These are phyloP conservation scores for Penicillium robsamsonii DNA, from an alignment of 495 filamentous ascomycete species.

Conservation along the genomic window DNA sequence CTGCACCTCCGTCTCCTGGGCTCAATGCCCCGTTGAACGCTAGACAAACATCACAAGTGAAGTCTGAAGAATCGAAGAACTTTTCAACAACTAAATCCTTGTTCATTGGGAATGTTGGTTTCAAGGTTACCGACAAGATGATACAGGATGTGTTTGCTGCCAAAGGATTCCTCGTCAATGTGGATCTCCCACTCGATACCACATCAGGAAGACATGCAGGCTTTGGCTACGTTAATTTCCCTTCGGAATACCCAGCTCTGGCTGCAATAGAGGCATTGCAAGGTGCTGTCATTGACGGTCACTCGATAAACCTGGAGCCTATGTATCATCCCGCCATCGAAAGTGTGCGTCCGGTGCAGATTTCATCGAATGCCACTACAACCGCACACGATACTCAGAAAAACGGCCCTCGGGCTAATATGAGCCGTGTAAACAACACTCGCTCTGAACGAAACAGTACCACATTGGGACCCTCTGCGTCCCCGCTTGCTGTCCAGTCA, in stretches of 20 bases:
- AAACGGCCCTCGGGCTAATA: background rate
- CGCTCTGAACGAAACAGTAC: background rate
- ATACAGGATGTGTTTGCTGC: slow-evolving; percentile 74
- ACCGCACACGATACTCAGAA: background rate
- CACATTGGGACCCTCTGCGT: background rate
- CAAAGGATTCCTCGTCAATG: slow-evolving; percentile 65
- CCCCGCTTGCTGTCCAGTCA: background rate
- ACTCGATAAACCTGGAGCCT: slow-evolving; percentile 85
- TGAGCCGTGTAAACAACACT: background rate
- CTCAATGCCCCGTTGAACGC: slow-evolving; percentile 5
- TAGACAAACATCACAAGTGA: background rate
- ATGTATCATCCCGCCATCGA: slow-evolving; percentile 45
- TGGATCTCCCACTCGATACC: slow-evolving; percentile 82
- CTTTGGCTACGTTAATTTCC: slow-evolving; percentile 86
- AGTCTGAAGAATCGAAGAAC: background rate
- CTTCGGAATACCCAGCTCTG: slow-evolving; percentile 72
- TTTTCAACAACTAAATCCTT: slow-evolving; percentile 66
- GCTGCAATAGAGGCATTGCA: slow-evolving; percentile 70
- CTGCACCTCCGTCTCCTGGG: slow-evolving; percentile 2
- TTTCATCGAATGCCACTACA: background rate
- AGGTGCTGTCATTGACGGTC: slow-evolving; percentile 73
- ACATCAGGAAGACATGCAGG: slow-evolving; percentile 81
- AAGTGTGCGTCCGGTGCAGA: slow-evolving; percentile 12
- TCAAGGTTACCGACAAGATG: slow-evolving; percentile 69
- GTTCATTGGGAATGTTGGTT: slow-evolving; percentile 91